phyloP scores from a whole-genome alignment of 352 stramenopile genomes.

The Nothophytophthora sp. region DNA sequence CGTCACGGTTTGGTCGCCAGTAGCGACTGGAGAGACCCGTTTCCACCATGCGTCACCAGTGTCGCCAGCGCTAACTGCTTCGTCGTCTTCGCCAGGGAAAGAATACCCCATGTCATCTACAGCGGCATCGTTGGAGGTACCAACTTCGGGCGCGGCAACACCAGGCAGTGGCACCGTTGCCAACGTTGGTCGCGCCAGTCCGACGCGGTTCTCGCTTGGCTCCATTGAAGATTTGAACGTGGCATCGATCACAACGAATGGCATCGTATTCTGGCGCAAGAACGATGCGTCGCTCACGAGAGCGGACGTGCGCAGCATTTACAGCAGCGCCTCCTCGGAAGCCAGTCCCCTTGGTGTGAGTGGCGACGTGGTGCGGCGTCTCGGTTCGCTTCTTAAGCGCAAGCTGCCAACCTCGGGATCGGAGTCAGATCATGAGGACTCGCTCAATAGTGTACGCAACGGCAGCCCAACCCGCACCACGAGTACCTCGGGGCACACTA shows the following conservation, averaged over 20 bases:
- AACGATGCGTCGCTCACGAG: slow-evolving; percentile 39
- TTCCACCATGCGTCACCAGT: slow-evolving; percentile 19
- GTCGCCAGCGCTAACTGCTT: slow-evolving; percentile 16
- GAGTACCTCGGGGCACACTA: slow-evolving; percentile 19
- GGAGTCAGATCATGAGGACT: slow-evolving; percentile 19
- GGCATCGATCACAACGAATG: slow-evolving; percentile 61
- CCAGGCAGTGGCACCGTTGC: slow-evolving; percentile 8
- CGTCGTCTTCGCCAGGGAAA: slow-evolving; percentile 20
- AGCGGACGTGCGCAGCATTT: slow-evolving; percentile 38
- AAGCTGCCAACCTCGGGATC: slow-evolving; percentile 8
- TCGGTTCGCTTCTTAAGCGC: slow-evolving; percentile 46
- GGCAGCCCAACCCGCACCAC: slow-evolving; percentile 18
- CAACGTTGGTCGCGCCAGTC: slow-evolving; percentile 8
- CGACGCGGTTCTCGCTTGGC: slow-evolving; percentile 42
- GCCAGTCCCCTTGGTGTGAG: slow-evolving; percentile 48
- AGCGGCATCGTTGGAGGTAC: not conserved
- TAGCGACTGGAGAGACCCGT: slow-evolving; percentile 3
- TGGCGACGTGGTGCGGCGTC: slow-evolving; percentile 57
- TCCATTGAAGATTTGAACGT: slow-evolving; percentile 61
- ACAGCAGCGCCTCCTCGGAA: slow-evolving; percentile 38
- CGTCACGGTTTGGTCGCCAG: slow-evolving; percentile 23
- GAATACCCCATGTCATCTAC: slow-evolving; percentile 18
- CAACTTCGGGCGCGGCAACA: not conserved
- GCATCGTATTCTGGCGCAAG: slow-evolving; percentile 68
- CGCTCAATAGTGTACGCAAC: slow-evolving; percentile 25